phyloP scores from a whole-genome alignment of 2,329 filamentous ascomycete species.

The Blastomyces parvus region DNA sequence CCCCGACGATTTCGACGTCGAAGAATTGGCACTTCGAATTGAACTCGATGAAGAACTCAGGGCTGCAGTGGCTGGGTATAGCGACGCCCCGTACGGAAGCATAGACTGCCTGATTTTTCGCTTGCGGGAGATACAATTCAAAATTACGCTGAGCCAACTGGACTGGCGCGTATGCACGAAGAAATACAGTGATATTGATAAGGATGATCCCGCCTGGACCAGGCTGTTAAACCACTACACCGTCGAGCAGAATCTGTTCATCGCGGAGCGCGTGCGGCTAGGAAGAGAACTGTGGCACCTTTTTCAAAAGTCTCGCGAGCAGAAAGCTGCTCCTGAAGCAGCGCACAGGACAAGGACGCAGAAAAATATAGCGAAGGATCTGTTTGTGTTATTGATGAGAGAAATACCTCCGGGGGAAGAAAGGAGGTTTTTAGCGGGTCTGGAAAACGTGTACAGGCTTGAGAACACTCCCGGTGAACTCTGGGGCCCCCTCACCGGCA shows the following conservation, averaged over 20 bases:
- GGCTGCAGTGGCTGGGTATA: neutral
- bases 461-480: neutral
- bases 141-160: neutral
- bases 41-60: neutral
- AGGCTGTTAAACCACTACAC: neutral
- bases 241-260: neutral
- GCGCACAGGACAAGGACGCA: neutral
- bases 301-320: neutral
- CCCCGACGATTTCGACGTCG: neutral
- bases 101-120: neutral
- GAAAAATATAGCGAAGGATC: neutral
- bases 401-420: neutral
- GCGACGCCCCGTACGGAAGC: neutral
- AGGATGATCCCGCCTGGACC: neutral
- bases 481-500: neutral
- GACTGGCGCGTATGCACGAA: neutral
- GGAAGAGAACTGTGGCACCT: neutral
- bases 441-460: neutral
- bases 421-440: neutral
- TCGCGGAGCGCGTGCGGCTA: neutral
- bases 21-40: neutral
- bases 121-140: neutral
- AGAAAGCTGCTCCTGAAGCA: neutral
- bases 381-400: neutral
- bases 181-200: neutral